Base-by-base conservation (phyloP, 1,284 basidiomycete genomes). In the Boletus mariae region DNA sequence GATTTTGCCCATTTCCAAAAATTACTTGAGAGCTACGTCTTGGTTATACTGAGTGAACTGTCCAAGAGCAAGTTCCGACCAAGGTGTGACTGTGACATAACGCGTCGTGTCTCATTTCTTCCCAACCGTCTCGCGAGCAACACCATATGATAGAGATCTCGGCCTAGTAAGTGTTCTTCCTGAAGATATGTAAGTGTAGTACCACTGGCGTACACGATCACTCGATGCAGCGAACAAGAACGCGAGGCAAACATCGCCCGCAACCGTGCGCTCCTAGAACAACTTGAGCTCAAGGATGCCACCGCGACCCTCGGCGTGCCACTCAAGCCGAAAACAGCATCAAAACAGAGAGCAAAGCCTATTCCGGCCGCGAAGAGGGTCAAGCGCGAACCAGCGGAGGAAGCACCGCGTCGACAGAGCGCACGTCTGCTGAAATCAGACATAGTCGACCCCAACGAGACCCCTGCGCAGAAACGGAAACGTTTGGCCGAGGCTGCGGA, bases 161-260 rank as follows among this genome's bases (percentile, higher is more conserved):
- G 20, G 70, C 77, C 69, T 82, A 82, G 80, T 82, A 62, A 62
- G 79, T 60, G 15, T 42, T 11, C 2, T n/a, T 41, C n/a, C 17
- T 7, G 38, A 4, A 20, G 11, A 26, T 5, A 6, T 32, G 12
- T 7, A 32, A 25, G 25, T 32, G 11, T 35, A 17, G 8, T 29
- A 45, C 26, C 31, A 48, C 23, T 29, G 42, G 44, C 2, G 11
- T n/a, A n/a, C 41, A 50, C 54, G 23, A 63, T 17, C 2, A n/a
- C 15, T 26, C 12, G 4, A n/a, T 46, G 13, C 58, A 90, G 88
- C 63, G 89, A 91, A 70, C 70, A 78, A 32, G 84, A 89, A 61
- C 83, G 89, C 13, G 82, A 86, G 62, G 83, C 81, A 8, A 91
- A 90, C 61, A 90, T 92, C 48, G 87, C 85, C 11, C 79, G 86